Base-by-base conservation (phyloP, 768 basidiomycete species). In the Suillus hirtellus region DNA sequence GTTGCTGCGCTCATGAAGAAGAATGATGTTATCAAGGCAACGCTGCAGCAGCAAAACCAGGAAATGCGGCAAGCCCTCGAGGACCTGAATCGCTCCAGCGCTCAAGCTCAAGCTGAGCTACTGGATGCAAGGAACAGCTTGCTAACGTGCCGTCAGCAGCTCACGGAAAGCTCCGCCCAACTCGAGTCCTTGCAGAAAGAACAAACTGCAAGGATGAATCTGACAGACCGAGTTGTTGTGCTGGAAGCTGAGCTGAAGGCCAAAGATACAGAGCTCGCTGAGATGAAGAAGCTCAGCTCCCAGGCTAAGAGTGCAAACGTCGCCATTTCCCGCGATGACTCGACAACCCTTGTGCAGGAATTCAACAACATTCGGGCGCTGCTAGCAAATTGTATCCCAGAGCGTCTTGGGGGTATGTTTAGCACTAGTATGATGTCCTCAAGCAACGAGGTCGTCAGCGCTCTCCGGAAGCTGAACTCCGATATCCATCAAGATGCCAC, bases 401-500 rank as follows among this genome's bases (percentile, higher is more conserved):
- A 76, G 72, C 52, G 85, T 81, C 75, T 72, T 82, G 53, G 75
- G 76, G 2, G 80, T 76, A 9, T 10, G 19, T 78, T 77, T 0
- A 83, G 85, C 63, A 47, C 71, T 40, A 24, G 54, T 40, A 27
- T 12, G 56, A 58, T 31, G 0, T 72, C 79, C 53, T 80, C 84
- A 4, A 78, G 77, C 4, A 77, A 77, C 7, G 84, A 87, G 38
- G 77, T 85, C 15, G 72, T 79, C 35, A 69, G 64, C 2, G 77
- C 81, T 66, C 71, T 86, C 15, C 76, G 80, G 54, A 72, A 73
- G 17, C 69, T 86, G n/a, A 82, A 85, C 58, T 70, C 80, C 8
- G 79, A 80, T 63, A 81, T 84, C 37, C 77, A 77, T 38, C 82
- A 86, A 66, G 78, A 78, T 17, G 80, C 83, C 2, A 80, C 81